Evolutionary conservation across 768 basidiomycete genomes (phyloP).

Genomic region (Chiua virens): DNA sequence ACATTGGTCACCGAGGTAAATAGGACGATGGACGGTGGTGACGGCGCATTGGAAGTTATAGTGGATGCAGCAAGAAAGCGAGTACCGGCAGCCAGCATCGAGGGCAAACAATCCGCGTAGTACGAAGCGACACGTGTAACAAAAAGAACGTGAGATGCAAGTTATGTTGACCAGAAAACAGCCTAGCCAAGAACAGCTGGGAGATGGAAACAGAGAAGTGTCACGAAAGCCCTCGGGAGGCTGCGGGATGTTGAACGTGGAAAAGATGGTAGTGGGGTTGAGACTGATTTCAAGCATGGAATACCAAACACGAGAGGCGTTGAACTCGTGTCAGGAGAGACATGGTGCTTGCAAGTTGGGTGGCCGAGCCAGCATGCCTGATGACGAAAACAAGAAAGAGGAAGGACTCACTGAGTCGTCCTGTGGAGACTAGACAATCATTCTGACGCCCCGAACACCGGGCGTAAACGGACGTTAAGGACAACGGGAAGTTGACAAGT

Average conservation of each 20-base stretch:
- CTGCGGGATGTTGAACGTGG: neutral
- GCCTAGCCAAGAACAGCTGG: conserved; percentile 4
- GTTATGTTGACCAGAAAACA: conserved; percentile 4
- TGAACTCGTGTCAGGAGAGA: neutral
- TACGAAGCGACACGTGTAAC: conserved; percentile 1
- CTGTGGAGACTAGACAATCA: conserved; percentile 21
- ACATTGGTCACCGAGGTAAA: conserved; percentile 22
- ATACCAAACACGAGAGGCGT: neutral
- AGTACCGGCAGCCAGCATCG: conserved; percentile 14
- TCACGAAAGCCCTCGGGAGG: neutral
- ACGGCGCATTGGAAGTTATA: conserved; percentile 12
- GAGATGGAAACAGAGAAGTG: conserved; percentile 2
- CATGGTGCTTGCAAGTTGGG: neutral
- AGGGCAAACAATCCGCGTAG: conserved; percentile 22
- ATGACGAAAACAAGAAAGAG: conserved; percentile 2
- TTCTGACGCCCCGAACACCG: conserved; percentile 5
- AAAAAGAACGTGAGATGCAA: conserved; percentile 10
- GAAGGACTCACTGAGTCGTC: conserved; percentile 17
- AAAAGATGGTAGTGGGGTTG: conserved; percentile 1
- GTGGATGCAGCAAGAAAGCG: conserved; percentile 4
- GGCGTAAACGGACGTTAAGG: conserved; percentile 13
- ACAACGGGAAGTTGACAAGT: neutral
- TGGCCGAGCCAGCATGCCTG: neutral
- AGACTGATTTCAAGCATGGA: neutral
- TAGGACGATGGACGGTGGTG: conserved; percentile 15